Conservation (phyloP, 2,329 filamentous ascomycete genomes). For the Pochonia chlamydosporia region DNA sequence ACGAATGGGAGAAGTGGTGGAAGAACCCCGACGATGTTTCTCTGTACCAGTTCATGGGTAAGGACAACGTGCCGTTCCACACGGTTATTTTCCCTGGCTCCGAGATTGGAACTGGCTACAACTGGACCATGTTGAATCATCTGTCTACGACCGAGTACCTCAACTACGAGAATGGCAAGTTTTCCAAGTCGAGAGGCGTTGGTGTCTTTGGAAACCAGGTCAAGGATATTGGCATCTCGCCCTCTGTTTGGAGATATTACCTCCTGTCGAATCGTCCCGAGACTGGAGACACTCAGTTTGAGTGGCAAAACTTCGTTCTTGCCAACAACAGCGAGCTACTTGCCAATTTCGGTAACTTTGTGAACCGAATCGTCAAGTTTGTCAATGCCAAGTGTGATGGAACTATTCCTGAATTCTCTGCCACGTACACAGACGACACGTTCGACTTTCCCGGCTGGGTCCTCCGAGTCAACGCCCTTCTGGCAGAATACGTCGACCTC, state of each 20-base stretch:
- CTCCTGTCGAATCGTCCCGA: constrained; percentile 81
- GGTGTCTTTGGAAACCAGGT: constrained; percentile 91
- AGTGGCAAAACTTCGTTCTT: constrained; percentile 78
- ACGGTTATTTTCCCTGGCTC: constrained; percentile 87
- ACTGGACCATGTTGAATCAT: constrained; percentile 86
- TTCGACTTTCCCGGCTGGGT: constrained; percentile 19
- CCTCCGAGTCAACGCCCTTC: constrained; percentile 44
- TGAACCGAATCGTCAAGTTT: constrained; percentile 70
- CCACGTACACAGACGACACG: constrained; percentile 54
- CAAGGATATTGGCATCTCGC: constrained; percentile 74
- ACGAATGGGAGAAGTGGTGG: constrained; percentile 93
- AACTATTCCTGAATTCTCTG: constrained; percentile 57
- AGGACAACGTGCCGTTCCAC: constrained; percentile 61
- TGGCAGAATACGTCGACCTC: constrained; percentile 62
- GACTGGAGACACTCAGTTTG: constrained; percentile 80
- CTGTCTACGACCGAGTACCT: constrained; percentile 83
- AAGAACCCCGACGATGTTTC: constrained; percentile 80
- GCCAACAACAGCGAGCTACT: constrained; percentile 86
- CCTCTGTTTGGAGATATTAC: constrained; percentile 93
- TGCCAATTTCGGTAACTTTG: constrained; percentile 69
- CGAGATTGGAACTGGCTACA: constrained; percentile 75
- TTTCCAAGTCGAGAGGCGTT: constrained; percentile 83
- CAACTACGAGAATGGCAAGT: constrained; percentile 86
- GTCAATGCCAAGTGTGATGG: constrained; percentile 70
- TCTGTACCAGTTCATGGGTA: constrained; percentile 94